Evolutionary conservation across 345 rosid species (phyloP).

Genomic region (Hibiscus mutabilis): DNA sequence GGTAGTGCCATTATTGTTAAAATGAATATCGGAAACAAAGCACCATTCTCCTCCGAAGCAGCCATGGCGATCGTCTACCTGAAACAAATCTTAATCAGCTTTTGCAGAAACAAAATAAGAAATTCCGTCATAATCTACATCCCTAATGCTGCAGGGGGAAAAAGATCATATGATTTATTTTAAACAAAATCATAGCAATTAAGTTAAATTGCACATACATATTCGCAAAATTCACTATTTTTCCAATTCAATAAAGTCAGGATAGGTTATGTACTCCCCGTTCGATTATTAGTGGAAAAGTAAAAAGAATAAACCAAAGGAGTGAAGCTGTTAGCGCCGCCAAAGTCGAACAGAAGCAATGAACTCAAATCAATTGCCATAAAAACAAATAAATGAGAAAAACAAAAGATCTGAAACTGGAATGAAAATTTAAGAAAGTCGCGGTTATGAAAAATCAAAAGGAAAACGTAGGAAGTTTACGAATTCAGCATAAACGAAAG

Average conservation of each 20-base stretch:
- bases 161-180: not conserved
- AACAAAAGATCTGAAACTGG: too few species aligned
- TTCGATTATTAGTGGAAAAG: not conserved
- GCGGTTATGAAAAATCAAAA: too few species aligned
- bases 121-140: conserved; percentile 9
- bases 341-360: not conserved
- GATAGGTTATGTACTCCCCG: not conserved
- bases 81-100: conserved; percentile 14
- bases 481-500: not conserved
- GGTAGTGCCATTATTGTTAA: conserved; percentile 94
- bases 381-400: not conserved
- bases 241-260: not conserved
- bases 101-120: conserved; percentile 10
- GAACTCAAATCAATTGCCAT: not conserved
- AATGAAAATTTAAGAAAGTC: too few species aligned
- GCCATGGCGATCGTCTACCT: conserved; percentile 52
- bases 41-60: conserved; percentile 83
- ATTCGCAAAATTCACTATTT: not conserved
- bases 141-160: not conserved
- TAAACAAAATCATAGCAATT: not conserved
- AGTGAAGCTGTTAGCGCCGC: not conserved
- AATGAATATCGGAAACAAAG: conserved; percentile 87
- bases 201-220: not conserved
- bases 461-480: not conserved
- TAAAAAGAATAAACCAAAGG: not conserved